Evolutionary conservation across 495 filamentous ascomycete genomes (phyloP).

Genomic region (Viridothelium virens): DNA sequence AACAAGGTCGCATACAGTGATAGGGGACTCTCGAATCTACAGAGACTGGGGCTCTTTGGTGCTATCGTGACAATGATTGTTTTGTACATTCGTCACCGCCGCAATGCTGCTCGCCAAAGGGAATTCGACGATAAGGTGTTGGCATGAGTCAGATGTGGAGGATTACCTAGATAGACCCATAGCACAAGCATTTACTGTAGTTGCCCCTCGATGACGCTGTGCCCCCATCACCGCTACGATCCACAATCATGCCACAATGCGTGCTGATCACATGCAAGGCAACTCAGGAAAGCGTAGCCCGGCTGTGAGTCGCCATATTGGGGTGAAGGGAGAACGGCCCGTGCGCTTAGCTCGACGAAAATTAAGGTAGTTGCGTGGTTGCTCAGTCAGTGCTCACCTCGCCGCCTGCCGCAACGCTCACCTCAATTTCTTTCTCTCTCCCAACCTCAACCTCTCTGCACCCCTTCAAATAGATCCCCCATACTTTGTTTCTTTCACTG

Average conservation of each 20-base stretch:
- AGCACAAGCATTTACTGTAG: background rate
- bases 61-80: slow-evolving; percentile 38
- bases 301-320: background rate
- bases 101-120: background rate
- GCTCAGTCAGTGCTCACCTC: background rate
- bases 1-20: slow-evolving; percentile 9
- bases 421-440: slow-evolving; percentile 5
- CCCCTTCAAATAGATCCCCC: background rate
- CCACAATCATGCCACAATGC: too few relatives aligned
- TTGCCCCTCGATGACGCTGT: background rate
- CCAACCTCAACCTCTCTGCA: background rate
- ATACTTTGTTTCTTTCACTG: slow-evolving; percentile 9
- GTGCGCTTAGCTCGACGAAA: slow-evolving; percentile 10
- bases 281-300: slow-evolving; percentile 1
- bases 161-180: background rate
- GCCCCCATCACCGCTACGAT: background rate
- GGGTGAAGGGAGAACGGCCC: background rate
- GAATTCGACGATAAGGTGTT: slow-evolving; percentile 1
- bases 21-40: slow-evolving; percentile 29
- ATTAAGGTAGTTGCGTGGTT: background rate
- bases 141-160: background rate
- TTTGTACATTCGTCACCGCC: slow-evolving; percentile 31
- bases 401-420: slow-evolving; percentile 7
- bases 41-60: slow-evolving; percentile 40
- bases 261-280: slow-evolving; percentile 3